A percentile compares a stretch with the other conserved stretches of the same genome.
These are phyloP conservation scores for Biscogniauxia marginata DNA, from an alignment of 2,329 filamentous ascomycete species.

Conservation along the genomic window DNA sequence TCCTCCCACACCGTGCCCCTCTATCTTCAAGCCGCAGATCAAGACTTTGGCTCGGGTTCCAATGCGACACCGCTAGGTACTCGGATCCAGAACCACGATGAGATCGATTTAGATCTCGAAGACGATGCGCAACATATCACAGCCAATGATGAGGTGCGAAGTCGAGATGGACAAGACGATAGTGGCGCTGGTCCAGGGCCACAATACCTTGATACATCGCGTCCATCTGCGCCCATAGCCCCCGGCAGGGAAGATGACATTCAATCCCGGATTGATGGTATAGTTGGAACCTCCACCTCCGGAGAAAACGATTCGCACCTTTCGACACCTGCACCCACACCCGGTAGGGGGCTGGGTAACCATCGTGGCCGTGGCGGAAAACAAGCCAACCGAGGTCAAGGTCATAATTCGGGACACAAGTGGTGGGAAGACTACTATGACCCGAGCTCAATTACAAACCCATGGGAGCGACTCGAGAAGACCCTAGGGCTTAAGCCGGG, in stretches of 20 bases:
- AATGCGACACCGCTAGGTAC: constrained; percentile 41
- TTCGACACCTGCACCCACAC: constrained; percentile 1
- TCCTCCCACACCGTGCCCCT: constrained; percentile 25
- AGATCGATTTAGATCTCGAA: constrained; percentile 45
- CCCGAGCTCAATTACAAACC: constrained; percentile 67
- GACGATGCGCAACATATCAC: constrained; percentile 34
- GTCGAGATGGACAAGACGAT: constrained; percentile 1
- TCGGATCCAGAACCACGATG: constrained; percentile 40
- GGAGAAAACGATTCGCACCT: constrained; percentile 3
- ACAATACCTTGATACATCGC: constrained; percentile 34
- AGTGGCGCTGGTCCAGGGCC: constrained; percentile 21
- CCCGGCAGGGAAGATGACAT: constrained; percentile 12
- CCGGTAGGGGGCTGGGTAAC: neutral
- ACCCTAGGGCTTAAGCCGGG: constrained; percentile 41
- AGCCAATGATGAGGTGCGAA: constrained; percentile 1
- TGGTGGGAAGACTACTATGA: constrained; percentile 72
- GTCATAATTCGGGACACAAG: constrained; percentile 41
- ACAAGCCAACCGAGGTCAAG: constrained; percentile 15
- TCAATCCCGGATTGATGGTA: constrained; percentile 29
- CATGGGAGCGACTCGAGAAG: constrained; percentile 62
- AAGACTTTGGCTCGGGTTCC: constrained; percentile 29
- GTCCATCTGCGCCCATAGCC: constrained; percentile 25
- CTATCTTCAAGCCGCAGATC: constrained; percentile 12
- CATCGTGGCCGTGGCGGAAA: constrained; percentile 18
- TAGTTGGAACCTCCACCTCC: constrained; percentile 18